These are phyloP conservation scores for Caloboletus inedulis DNA, from an alignment of 1,284 basidiomycete genomes.

Conservation along the genomic window DNA sequence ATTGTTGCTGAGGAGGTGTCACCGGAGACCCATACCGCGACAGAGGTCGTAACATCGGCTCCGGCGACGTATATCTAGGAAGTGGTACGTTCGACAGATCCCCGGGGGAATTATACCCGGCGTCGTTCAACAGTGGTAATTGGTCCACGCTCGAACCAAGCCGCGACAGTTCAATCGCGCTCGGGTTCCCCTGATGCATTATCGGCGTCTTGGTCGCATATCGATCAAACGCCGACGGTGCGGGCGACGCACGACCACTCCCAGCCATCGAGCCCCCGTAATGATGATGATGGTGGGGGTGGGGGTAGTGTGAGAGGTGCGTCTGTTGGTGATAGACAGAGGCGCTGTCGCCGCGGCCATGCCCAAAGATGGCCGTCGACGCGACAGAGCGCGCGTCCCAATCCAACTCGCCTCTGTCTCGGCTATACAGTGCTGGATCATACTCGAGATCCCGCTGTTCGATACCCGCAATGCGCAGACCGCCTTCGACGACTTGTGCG, in stretches of 20 bases:
- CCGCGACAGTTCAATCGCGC: slow-evolving; percentile 56
- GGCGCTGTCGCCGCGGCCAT: slow-evolving; percentile 35
- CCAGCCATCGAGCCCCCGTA: slow-evolving; percentile 38
- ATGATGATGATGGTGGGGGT: slow-evolving; percentile 19
- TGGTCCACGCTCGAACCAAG: slow-evolving; percentile 52
- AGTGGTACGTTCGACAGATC: slow-evolving; percentile 4
- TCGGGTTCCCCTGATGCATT: slow-evolving; percentile 25
- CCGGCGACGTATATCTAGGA: slow-evolving; percentile 26
- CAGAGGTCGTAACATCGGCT: slow-evolving; percentile 22
- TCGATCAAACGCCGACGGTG: slow-evolving; percentile 47
- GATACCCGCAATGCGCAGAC: slow-evolving; percentile 75
- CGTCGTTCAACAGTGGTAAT: slow-evolving; percentile 48
- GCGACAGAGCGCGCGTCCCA: slow-evolving; percentile 74
- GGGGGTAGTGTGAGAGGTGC: no score
- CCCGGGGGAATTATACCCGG: slow-evolving; percentile 20
- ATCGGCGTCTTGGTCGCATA: slow-evolving; percentile 48
- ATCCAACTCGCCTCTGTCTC: slow-evolving; percentile 76
- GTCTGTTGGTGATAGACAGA: slow-evolving; percentile 43
- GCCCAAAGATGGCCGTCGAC: slow-evolving; percentile 52
- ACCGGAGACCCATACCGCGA: slow-evolving; percentile 30
- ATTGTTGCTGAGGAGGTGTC: no score
- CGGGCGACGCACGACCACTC: slow-evolving; percentile 45
- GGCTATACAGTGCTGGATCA: slow-evolving; percentile 67
- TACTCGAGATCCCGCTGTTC: slow-evolving; percentile 75
- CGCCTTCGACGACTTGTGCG: slow-evolving; percentile 67